Evolutionary conservation across 2,329 filamentous ascomycete species (phyloP), one percentile per base, ranked within the genome.

Genomic region (Ascochyta koolunga): DNA sequence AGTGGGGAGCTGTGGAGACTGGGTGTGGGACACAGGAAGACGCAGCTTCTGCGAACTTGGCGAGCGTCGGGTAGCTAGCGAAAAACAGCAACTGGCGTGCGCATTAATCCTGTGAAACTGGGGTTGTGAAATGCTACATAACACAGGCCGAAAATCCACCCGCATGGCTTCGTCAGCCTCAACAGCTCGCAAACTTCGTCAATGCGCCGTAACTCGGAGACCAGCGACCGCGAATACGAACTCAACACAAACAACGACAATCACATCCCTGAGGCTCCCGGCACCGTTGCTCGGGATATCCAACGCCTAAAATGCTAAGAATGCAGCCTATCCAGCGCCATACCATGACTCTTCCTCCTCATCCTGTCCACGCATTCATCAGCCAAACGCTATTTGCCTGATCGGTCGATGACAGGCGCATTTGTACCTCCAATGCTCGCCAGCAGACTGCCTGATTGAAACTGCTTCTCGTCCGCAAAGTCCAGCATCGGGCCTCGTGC

Each of bases 361-460:
- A 13, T 41, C 15, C 42, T 33, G 21, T 51, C 22, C 37, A 27
- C 32, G 50, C 53, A 57, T 32, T 56, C 52, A 37, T 61, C n/a
- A 48, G 61, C 57, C 47, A 50, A 29, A 42, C 37, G 24, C 47
- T 50, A 50, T 22, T 22, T 65, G 46, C 62, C 71, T 53, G 66
- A 68, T 18, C 76, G 64, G 60, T 77, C 77, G 47, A 79, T 72
- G 11, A 76, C 61, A 11, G 71, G 74, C 40, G 61, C 68, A n/a
- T 39, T 50, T 1, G 67, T 48, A 25, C 67, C 64, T n/a, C 68
- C 66, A 16, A 77, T 72, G 50, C 74, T 71, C 42, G 80, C 78
- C 13, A 82, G 74, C 47, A 83, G 72, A 61, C 80, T 83, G 21
- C 76, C 79, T 29, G 75, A 66, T 9, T 73, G 77, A 60, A 81